Evolutionary conservation across 2,329 filamentous ascomycete genomes (phyloP), one percentile per base, ranked within the genome.

Genomic region (Phialocephala sp.): DNA sequence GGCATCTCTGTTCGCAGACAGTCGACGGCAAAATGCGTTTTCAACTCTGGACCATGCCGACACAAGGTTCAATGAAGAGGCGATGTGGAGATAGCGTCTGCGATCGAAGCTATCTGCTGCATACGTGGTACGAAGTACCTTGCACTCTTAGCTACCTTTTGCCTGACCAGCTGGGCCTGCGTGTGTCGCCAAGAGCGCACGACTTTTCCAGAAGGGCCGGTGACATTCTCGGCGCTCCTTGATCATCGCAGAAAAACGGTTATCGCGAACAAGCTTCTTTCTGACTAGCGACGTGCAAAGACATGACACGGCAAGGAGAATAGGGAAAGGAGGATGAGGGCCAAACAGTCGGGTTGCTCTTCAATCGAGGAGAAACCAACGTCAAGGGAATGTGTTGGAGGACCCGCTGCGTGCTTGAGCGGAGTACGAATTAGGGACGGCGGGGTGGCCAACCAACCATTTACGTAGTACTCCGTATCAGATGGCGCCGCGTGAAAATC

Each of bases 401-500:
- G 27, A 32, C 27, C 27, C 27, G 27, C 27, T 32, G 27, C 3
- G 27, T 32, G 27, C 27, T 32, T 6, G 27, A 32, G 27, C 6
- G 27, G 27, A 32, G 27, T 3, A 41, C 9, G 37, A 41, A 12
- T 41, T 41, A 6, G 27, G 27, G 3, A 32, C 27, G 27, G 27
- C 6, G n/a, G n/a, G n/a, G n/a, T n/a, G n/a, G n/a, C n/a, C n/a
- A n/a, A n/a, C n/a, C n/a, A n/a, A n/a, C n/a, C n/a, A n/a, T n/a
- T n/a, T n/a, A n/a, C n/a, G n/a, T n/a, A n/a, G n/a, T n/a, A n/a
- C n/a, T n/a, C n/a, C n/a, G n/a, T 41, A 45, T 45, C 43, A 45
- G 43, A 45, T 45, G 43, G 43, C 37, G 37, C 37, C 37, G 37
- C 37, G 37, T 45, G 43, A 45, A 45, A 45, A 45, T 45, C 43